phyloP scores from a whole-genome alignment of 75 land plant genomes.

The Sequoiadendron giganteum region DNA sequence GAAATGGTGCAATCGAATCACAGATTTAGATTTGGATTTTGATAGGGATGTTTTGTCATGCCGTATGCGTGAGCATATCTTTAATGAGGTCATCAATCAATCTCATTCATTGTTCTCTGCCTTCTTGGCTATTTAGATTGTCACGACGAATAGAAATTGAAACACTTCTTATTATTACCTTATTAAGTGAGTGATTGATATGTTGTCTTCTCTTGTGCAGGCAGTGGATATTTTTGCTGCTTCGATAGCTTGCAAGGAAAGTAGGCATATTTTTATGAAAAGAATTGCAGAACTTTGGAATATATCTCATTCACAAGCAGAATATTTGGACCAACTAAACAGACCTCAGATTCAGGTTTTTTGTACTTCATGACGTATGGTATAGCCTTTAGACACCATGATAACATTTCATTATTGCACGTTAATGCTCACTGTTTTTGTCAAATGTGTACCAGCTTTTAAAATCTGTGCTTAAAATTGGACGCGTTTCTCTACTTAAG shows the following conservation, averaged over 20 bases:
- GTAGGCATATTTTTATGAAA: conserved; percentile 52
- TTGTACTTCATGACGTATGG: background rate
- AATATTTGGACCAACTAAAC: conserved; percentile 32
- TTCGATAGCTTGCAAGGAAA: conserved; percentile 37
- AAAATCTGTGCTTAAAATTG: conserved; percentile 43
- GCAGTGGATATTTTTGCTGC: conserved; percentile 93
- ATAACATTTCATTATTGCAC: background rate
- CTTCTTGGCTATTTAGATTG: background rate
- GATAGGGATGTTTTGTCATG: conserved; percentile 24
- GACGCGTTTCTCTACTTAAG: conserved; percentile 28
- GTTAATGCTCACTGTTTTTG: background rate
- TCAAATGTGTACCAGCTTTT: conserved; percentile 27
- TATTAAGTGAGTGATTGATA: background rate
- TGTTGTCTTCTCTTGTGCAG: conserved; percentile 25
- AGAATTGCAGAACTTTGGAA: conserved; percentile 65
- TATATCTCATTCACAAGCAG: conserved; percentile 40
- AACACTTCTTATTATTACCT: background rate
- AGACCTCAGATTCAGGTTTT: conserved; percentile 76
- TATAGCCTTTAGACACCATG: background rate
- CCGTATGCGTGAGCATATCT: conserved; percentile 42
- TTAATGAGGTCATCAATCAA: conserved; percentile 56
- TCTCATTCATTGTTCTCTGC: background rate
- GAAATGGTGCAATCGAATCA: conserved; percentile 86
- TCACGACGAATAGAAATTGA: background rate
- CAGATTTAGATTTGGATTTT: conserved; percentile 29